Percentiles rank a stretch among this genome's conserved stretches.
Conservation (phyloP, 177 flowering plant species). For the Vitis hybrid region DNA sequence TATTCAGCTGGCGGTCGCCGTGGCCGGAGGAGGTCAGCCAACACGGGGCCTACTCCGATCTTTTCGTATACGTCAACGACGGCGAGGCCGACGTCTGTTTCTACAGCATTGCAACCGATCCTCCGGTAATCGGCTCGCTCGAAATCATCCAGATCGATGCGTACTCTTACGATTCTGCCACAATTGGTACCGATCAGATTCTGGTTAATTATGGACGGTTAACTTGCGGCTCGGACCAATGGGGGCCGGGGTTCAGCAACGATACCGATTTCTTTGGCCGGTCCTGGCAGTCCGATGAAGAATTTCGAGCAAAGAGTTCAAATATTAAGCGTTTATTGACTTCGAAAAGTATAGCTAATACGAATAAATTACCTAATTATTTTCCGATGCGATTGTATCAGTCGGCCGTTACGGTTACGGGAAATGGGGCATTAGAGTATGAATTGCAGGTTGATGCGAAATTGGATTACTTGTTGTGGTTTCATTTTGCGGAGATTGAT, state of each 20-base stretch:
- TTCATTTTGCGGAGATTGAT: slow-evolving; percentile 96
- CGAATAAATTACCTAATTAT: slow-evolving; percentile 62
- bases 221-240: slow-evolving; percentile 58
- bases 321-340: slow-evolving; percentile 36
- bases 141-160: slow-evolving; percentile 71
- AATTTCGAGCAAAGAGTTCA: slow-evolving; percentile 25
- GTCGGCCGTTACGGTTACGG: slow-evolving; percentile 45
- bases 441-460: slow-evolving; percentile 75
- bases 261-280: slow-evolving; percentile 80
- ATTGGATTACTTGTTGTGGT: slow-evolving; percentile 88
- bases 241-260: slow-evolving; percentile 87
- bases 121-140: slow-evolving; percentile 80
- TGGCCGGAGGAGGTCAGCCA: slow-evolving; percentile 62
- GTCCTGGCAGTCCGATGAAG: slow-evolving; percentile 75
- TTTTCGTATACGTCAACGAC: slow-evolving; percentile 55
- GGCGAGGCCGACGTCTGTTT: slow-evolving; percentile 75
- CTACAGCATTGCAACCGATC: slow-evolving; percentile 91
- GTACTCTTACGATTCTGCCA: slow-evolving; percentile 43
- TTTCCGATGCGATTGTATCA: slow-evolving; percentile 81
- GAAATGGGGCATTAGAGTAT: slow-evolving; percentile 51
- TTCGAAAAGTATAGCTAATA: slow-evolving; percentile 26
- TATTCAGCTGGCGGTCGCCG: slow-evolving; percentile 87
- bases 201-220: slow-evolving; percentile 88
- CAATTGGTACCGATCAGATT: slow-evolving; percentile 30
- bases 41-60: slow-evolving; percentile 88